A percentile compares a stretch with the other conserved stretches of the same genome.
Evolutionary conservation across 2,329 filamentous ascomycete species (phyloP).

Genomic region (Fragosphaeria purpurea): DNA sequence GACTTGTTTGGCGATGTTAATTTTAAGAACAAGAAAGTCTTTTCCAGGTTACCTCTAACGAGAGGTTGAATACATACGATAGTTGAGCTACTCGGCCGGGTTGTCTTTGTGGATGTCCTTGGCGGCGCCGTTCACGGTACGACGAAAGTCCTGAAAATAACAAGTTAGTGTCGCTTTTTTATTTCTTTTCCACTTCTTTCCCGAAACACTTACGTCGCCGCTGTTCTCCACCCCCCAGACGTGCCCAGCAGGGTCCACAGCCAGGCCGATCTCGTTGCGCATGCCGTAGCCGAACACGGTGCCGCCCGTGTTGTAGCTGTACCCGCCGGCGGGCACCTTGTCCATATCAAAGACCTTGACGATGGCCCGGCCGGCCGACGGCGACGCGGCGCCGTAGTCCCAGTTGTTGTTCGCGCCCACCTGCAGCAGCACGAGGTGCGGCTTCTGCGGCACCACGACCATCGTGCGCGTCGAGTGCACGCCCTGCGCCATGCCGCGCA

Average conservation of each 20-base stretch:
- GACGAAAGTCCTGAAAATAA: conserved; percentile 30
- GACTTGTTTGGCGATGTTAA: conserved; percentile 8
- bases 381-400: conserved; percentile 24
- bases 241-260: no score
- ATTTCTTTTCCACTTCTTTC: no score
- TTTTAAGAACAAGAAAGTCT: background rate
- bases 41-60: no score
- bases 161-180: no score
- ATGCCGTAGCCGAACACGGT: conserved; percentile 27
- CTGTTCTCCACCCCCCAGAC: no score
- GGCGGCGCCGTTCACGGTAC: conserved; percentile 30
- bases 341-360: conserved; percentile 32
- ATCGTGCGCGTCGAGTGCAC: conserved; percentile 29
- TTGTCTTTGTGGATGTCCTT: conserved; percentile 48
- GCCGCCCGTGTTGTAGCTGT: conserved; percentile 27
- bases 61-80: conserved; percentile 25
- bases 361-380: conserved; percentile 25
- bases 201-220: no score
- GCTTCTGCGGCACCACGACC: conserved; percentile 24
- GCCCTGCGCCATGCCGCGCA: conserved; percentile 28
- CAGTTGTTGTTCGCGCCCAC: conserved; percentile 29
- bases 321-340: conserved; percentile 24
- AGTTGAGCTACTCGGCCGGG: conserved; percentile 56
- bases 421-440: conserved; percentile 27
- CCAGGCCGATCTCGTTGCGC: no score